These are phyloP conservation scores for Apiospora hydei DNA, from an alignment of 2,329 filamentous ascomycete species.

Conservation along the genomic window DNA sequence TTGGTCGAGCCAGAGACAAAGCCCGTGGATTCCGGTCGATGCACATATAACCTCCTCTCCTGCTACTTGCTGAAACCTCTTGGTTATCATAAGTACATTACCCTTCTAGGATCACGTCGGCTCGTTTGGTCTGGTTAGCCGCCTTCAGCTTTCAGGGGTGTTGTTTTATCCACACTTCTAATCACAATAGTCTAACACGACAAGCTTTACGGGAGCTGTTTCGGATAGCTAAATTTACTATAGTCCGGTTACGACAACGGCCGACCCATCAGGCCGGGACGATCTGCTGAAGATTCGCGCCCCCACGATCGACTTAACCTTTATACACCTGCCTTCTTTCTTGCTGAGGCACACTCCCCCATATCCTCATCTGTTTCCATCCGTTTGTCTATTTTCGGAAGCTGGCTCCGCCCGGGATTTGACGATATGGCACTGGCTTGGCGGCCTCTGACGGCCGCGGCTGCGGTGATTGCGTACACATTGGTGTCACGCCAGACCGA, in stretches of 20 bases:
- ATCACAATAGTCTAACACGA: background rate
- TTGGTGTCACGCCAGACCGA: slow-evolving; percentile 37
- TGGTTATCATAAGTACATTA: background rate
- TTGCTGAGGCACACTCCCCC: background rate
- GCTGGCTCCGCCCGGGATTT: background rate
- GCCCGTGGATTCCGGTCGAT: background rate
- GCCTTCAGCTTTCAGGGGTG: background rate
- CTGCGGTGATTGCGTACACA: slow-evolving; percentile 43
- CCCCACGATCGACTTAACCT: background rate
- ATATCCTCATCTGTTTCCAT: background rate
- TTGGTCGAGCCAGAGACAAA: background rate
- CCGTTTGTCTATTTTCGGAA: background rate
- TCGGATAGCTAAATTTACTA: background rate
- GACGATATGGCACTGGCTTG: slow-evolving; percentile 38
- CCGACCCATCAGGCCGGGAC: background rate
- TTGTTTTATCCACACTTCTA: background rate
- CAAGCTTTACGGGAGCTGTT: slow-evolving; percentile 13
- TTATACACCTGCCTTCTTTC: background rate
- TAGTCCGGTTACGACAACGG: slow-evolving; percentile 8
- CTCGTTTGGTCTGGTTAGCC: background rate
- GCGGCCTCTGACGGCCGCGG: slow-evolving; percentile 38
- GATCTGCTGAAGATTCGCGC: background rate
- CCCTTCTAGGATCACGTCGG: background rate
- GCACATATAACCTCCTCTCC: background rate
- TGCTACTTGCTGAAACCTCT: background rate